Evolutionary conservation across 1,284 basidiomycete species (phyloP).

Genomic region (Leccinum angustisporum): DNA sequence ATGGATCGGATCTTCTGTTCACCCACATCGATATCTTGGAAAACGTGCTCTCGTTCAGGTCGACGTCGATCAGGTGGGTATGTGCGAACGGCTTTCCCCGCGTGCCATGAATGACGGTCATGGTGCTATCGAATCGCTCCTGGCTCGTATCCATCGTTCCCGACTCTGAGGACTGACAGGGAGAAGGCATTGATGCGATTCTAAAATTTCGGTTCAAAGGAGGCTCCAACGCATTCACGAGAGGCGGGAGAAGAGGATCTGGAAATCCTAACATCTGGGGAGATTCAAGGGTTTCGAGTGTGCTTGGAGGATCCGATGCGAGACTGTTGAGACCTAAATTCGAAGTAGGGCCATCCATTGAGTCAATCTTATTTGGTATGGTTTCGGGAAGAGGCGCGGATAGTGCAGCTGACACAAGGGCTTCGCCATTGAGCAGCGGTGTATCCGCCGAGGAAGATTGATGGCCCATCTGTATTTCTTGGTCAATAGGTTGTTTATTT

Average conservation of each 20-base stretch:
- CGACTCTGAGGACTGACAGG: background rate
- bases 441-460: background rate
- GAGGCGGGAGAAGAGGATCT: slow-evolving; percentile 16
- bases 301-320: background rate
- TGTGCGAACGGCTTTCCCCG: slow-evolving; percentile 25
- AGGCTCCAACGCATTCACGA: slow-evolving; percentile 15
- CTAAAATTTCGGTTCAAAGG: slow-evolving; percentile 23
- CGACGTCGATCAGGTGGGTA: slow-evolving; percentile 24
- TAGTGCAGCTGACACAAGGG: background rate
- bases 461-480: background rate
- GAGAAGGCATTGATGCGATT: slow-evolving; percentile 1
- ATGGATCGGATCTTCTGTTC: slow-evolving; percentile 18
- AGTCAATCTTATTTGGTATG: background rate
- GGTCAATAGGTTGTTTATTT: background rate
- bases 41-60: slow-evolving; percentile 22
- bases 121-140: slow-evolving; percentile 20
- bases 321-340: background rate
- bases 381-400: background rate
- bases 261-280: background rate
- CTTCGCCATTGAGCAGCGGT: background rate
- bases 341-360: slow-evolving; percentile 2
- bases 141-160: background rate
- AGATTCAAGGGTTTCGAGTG: background rate
- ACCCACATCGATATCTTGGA: slow-evolving; percentile 25
- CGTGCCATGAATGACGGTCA: slow-evolving; percentile 17